phyloP scores from a whole-genome alignment of 345 rosid genomes.

The Leavenworthia alabamica region DNA sequence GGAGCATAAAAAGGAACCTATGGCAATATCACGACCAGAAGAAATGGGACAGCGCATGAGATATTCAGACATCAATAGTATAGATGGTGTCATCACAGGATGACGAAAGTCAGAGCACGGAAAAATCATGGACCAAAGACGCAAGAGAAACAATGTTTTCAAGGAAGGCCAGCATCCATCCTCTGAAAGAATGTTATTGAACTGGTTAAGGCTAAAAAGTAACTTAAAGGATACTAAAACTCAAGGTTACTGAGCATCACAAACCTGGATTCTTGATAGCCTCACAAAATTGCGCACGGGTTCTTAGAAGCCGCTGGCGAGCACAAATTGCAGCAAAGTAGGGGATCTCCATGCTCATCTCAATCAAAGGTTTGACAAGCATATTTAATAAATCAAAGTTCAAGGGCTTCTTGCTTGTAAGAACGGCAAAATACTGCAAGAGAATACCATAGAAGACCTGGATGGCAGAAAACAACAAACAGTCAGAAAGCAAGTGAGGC shows the following conservation, averaged over 20 bases:
- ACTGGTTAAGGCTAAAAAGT: constrained; percentile 3
- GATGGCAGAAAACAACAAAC: constrained; percentile 12
- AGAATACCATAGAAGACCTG: constrained; percentile 92
- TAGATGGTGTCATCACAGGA: constrained; percentile 82
- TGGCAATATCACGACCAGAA: constrained; percentile 73
- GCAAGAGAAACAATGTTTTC: constrained; percentile 77
- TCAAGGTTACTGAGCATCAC: constrained; percentile 9
- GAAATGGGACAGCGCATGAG: constrained; percentile 79
- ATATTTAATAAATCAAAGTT: constrained; percentile 69
- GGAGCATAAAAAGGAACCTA: constrained; percentile 83
- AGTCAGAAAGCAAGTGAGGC: not conserved
- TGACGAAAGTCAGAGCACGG: constrained; percentile 96
- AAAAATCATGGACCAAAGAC: constrained; percentile 89
- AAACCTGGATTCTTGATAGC: constrained; percentile 68
- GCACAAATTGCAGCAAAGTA: constrained; percentile 97
- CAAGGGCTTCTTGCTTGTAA: constrained; percentile 61
- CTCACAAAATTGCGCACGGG: constrained; percentile 62
- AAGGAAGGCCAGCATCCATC: constrained; percentile 80
- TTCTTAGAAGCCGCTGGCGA: constrained; percentile 61
- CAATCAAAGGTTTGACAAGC: constrained; percentile 82
- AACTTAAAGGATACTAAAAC: not conserved
- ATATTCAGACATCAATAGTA: constrained; percentile 86
- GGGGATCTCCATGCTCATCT: constrained; percentile 83
- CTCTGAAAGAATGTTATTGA: constrained; percentile 39
- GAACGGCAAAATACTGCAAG: constrained; percentile 82